Percentiles rank a stretch among this genome's conserved stretches.
These are phyloP conservation scores for Phytopythium oedochilum DNA, from an alignment of 352 stramenopile genomes.

Conservation along the genomic window DNA sequence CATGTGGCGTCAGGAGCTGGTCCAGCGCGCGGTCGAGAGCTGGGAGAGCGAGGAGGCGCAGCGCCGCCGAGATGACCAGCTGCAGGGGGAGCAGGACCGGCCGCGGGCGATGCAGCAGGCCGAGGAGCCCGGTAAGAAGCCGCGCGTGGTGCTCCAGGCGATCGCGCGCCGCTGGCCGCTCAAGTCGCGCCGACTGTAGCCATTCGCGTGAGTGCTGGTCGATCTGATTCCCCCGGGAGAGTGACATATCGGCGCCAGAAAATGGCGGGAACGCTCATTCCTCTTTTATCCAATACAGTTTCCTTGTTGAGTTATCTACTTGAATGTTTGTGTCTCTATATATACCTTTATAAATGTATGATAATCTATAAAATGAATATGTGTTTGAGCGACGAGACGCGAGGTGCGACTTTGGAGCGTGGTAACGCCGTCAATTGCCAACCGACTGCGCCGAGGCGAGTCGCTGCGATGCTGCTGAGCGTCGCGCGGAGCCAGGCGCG, in stretches of 20 bases:
- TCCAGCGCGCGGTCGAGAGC: slow-evolving; percentile 41
- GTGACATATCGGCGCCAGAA: no score
- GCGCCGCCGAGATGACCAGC: neutral
- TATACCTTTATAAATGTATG: neutral
- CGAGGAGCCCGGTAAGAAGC: slow-evolving; percentile 3
- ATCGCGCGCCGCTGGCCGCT: neutral
- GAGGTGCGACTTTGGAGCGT: neutral
- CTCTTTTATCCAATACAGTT: neutral
- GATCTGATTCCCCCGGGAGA: no score
- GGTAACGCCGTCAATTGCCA: no score
- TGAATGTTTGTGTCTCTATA: neutral
- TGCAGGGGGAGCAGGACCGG: slow-evolving; percentile 11
- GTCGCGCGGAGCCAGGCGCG: neutral
- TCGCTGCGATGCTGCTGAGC: neutral
- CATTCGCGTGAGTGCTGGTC: neutral
- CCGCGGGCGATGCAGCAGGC: slow-evolving; percentile 3
- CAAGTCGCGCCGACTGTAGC: neutral
- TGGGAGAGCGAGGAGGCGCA: slow-evolving; percentile 23
- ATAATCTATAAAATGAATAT: no score
- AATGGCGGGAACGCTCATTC: neutral
- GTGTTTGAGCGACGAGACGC: neutral
- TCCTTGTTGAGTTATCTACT: neutral
- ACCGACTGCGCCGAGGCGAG: neutral
- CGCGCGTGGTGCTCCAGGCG: neutral
- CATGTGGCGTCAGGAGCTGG: slow-evolving; percentile 35